Conservation (phyloP, 2,329 filamentous ascomycete species). For the Volutella citrinella region DNA sequence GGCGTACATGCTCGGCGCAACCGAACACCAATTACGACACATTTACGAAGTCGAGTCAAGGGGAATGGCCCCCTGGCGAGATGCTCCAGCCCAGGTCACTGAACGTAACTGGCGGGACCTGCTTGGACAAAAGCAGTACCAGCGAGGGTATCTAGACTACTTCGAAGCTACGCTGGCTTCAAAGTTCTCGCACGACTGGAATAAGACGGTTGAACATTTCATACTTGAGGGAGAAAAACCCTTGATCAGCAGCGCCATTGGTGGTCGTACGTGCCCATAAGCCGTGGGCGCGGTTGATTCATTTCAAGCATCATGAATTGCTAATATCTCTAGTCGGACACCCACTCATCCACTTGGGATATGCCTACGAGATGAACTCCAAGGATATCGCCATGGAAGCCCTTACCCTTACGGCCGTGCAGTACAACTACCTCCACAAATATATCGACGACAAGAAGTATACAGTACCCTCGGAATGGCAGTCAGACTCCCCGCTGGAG, state of each 20-base stretch:
- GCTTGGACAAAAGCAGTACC: constrained; percentile 74
- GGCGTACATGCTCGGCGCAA: constrained; percentile 80
- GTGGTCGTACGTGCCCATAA: constrained; percentile 69
- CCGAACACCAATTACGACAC: constrained; percentile 66
- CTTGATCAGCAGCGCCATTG: constrained; percentile 74
- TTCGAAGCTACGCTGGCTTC: constrained; percentile 87
- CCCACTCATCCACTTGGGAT: constrained; percentile 89
- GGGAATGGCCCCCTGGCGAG: constrained; percentile 73
- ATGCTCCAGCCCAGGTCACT: constrained; percentile 81
- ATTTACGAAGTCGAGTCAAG: constrained; percentile 78
- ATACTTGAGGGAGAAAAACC: constrained; percentile 73
- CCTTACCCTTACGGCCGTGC: constrained; percentile 61
- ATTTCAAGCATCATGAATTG: too few species aligned
- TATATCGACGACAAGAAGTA: constrained; percentile 73
- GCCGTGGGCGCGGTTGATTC: too few species aligned
- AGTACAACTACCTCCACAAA: constrained; percentile 60
- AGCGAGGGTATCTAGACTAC: constrained; percentile 89
- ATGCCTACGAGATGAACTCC: constrained; percentile 83
- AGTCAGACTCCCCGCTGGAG: constrained; percentile 63
- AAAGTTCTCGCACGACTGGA: constrained; percentile 78
- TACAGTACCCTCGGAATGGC: constrained; percentile 59
- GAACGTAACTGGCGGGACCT: constrained; percentile 84
- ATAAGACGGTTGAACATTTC: constrained; percentile 70
- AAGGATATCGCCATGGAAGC: constrained; percentile 88
- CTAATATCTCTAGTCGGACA: constrained; percentile 85